Evolutionary conservation across 2,329 filamentous ascomycete genomes (phyloP).

Genomic region (Pezicula radicicola): DNA sequence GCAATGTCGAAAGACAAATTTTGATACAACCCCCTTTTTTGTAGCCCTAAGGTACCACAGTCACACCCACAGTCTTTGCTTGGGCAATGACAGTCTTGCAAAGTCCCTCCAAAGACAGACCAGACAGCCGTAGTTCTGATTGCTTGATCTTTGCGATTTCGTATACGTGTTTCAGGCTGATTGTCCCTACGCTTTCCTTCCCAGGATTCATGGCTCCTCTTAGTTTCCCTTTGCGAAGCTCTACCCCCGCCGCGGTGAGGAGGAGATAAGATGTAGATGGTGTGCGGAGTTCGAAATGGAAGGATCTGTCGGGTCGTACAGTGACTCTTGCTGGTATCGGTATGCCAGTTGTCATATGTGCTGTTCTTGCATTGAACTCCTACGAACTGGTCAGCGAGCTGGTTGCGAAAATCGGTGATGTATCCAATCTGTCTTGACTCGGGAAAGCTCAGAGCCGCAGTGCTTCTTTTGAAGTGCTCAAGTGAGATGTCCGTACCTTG

Average conservation of each 20-base stretch:
- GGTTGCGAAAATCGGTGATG: background rate
- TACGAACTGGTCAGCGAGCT: conserved; percentile 35
- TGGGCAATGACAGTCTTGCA: conserved; percentile 73
- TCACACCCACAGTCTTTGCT: conserved; percentile 72
- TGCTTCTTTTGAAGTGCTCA: background rate
- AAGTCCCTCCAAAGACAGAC: conserved; percentile 65
- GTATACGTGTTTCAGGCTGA: conserved; percentile 93
- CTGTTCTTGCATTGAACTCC: conserved; percentile 96
- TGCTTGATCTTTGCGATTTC: conserved; percentile 98
- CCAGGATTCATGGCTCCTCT: conserved; percentile 75
- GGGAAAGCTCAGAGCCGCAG: no score
- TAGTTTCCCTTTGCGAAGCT: conserved; percentile 69
- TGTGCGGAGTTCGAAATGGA: conserved; percentile 89
- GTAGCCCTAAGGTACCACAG: conserved; percentile 56
- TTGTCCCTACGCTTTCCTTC: conserved; percentile 74
- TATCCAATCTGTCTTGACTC: background rate
- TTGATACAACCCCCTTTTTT: conserved; percentile 2
- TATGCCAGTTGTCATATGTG: conserved; percentile 76
- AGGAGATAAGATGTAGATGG: conserved; percentile 92
- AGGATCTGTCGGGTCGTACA: conserved; percentile 88
- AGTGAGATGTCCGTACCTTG: conserved; percentile 60
- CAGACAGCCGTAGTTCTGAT: conserved; percentile 69
- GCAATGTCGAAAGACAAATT: conserved; percentile 18
- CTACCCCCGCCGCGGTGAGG: conserved; percentile 76
- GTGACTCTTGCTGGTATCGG: conserved; percentile 89